phyloP scores from a whole-genome alignment of 495 filamentous ascomycete species.

The Melanomma pulvis-pyrius region DNA sequence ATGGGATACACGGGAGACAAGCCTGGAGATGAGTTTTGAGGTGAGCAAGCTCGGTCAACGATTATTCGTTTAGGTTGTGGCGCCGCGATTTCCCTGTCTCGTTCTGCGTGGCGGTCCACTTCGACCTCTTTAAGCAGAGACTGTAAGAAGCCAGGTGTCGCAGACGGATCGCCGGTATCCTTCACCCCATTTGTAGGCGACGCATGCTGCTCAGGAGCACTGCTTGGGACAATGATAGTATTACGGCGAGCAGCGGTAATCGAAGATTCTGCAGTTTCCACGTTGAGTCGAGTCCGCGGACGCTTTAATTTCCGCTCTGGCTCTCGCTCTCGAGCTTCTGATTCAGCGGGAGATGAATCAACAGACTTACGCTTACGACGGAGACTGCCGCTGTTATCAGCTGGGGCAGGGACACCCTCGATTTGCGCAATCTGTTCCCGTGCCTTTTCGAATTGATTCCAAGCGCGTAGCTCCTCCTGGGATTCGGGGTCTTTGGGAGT shows the following conservation, averaged over 20 bases:
- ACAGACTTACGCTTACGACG: slow-evolving; percentile 78
- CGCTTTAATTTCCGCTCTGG: slow-evolving; percentile 82
- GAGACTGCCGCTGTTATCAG: slow-evolving; percentile 47
- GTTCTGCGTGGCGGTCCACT: slow-evolving; percentile 55
- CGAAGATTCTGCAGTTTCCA: slow-evolving; percentile 48
- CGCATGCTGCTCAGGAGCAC: slow-evolving; percentile 13
- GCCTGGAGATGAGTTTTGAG: slow-evolving; percentile 69
- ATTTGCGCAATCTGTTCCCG: slow-evolving; percentile 55
- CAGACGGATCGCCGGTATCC: slow-evolving; percentile 41
- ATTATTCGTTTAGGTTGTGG: slow-evolving; percentile 36
- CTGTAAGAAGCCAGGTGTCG: slow-evolving; percentile 70
- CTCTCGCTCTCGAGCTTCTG: slow-evolving; percentile 63
- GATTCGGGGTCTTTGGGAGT: slow-evolving; percentile 66
- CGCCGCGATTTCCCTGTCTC: slow-evolving; percentile 32
- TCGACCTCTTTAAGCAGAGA: slow-evolving; percentile 87
- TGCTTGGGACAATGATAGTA: neutral
- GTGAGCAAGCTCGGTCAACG: slow-evolving; percentile 50
- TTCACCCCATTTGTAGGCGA: slow-evolving; percentile 22
- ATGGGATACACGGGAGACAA: slow-evolving; percentile 72
- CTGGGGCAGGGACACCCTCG: slow-evolving; percentile 5
- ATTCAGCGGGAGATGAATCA: slow-evolving; percentile 68
- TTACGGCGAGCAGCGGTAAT: slow-evolving; percentile 33
- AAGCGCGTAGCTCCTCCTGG: slow-evolving; percentile 78
- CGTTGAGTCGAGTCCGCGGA: slow-evolving; percentile 67
- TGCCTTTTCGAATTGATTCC: slow-evolving; percentile 86